Evolutionary conservation across 2,329 filamentous ascomycete species (phyloP).

Genomic region (Trichoderma harzianum): DNA sequence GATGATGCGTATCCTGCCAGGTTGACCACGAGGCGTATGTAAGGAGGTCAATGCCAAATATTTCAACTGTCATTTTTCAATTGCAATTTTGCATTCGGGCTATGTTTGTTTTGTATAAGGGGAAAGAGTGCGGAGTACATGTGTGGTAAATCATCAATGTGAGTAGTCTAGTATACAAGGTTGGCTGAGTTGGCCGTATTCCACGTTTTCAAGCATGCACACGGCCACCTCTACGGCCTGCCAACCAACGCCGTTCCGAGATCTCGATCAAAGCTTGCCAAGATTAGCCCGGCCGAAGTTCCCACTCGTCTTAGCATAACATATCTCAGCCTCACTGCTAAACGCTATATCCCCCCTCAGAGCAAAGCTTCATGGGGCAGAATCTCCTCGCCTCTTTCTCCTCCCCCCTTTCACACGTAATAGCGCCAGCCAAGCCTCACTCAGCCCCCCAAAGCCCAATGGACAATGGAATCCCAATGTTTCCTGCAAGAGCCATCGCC

Average conservation of each 20-base stretch:
- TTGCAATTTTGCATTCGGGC: neutral
- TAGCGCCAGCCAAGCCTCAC: slow-evolving; percentile 4
- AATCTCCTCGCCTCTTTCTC: neutral
- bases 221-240: neutral
- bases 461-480: neutral
- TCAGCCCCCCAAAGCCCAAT: neutral
- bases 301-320: neutral
- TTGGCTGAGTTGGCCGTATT: neutral
- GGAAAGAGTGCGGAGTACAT: neutral
- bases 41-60: neutral
- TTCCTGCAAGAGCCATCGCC: neutral
- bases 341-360: neutral
- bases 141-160: neutral
- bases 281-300: neutral
- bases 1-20: neutral
- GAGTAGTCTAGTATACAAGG: neutral
- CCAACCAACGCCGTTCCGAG: neutral
- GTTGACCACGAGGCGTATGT: neutral
- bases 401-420: neutral
- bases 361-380: neutral
- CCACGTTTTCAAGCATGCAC: neutral
- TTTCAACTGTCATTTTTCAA: neutral
- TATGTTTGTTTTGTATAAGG: neutral
- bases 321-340: neutral
- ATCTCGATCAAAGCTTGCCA: slow-evolving; percentile 9